Evolutionary conservation across 768 basidiomycete species (phyloP).

Genomic region (Clitopilus hobsonii): DNA sequence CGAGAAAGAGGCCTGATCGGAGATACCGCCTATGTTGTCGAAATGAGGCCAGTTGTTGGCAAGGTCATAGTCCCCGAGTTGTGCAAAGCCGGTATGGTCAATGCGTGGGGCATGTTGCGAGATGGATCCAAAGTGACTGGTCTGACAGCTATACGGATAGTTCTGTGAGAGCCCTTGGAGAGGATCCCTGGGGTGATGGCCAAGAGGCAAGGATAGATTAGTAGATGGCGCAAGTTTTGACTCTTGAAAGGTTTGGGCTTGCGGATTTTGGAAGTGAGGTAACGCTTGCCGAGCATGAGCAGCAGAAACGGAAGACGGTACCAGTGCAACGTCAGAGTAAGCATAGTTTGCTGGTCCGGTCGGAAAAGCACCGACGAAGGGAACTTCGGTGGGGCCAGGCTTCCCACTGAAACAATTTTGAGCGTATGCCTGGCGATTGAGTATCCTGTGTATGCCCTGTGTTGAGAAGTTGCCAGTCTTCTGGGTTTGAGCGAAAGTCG

Average conservation of each 20-base stretch:
- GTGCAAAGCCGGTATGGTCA: not conserved
- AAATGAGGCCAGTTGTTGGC: not conserved
- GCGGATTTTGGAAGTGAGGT: not conserved
- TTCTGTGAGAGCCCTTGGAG: too few species aligned
- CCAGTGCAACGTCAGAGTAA: not conserved
- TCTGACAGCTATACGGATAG: too few species aligned
- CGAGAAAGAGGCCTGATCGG: too few species aligned
- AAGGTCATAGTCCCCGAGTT: not conserved
- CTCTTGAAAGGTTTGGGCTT: not conserved
- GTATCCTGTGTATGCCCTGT: too few species aligned
- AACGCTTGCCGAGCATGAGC: not conserved
- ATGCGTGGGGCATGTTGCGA: too few species aligned
- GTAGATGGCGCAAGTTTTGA: not conserved
- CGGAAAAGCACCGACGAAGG: too few species aligned
- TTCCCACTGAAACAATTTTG: too few species aligned
- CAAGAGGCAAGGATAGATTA: too few species aligned
- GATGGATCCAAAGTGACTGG: too few species aligned
- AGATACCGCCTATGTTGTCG: not conserved
- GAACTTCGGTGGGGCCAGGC: too few species aligned
- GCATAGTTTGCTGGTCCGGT: not conserved
- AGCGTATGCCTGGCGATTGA: not conserved
- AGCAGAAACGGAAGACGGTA: not conserved
- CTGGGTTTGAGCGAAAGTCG: not conserved
- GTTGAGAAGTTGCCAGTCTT: not conserved
- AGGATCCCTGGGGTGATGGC: not conserved